These are phyloP conservation scores for Immersiella caudata DNA, from an alignment of 495 filamentous ascomycete genomes.

Conservation along the genomic window DNA sequence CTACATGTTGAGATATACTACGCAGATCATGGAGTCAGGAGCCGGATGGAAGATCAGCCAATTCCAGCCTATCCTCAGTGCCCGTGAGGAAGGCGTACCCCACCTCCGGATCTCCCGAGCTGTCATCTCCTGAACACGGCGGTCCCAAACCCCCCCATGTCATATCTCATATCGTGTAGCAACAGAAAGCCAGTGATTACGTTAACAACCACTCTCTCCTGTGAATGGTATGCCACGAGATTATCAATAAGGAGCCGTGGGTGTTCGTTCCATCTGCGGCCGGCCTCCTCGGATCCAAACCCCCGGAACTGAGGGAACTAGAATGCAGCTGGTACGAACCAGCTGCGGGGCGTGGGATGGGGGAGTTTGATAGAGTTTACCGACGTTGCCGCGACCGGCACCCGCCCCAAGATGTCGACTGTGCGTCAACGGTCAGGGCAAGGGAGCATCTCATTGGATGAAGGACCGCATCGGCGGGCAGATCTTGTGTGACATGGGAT, in stretches of 20 bases:
- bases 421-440: background rate
- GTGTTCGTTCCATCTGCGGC: background rate
- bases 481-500: background rate
- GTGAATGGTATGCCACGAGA: background rate
- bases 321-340: background rate
- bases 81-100: background rate
- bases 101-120: background rate
- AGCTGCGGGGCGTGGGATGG: conserved; percentile 12
- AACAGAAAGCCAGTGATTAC: background rate
- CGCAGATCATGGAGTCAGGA: no score
- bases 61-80: no score
- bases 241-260: background rate
- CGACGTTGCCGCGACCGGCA: conserved; percentile 1
- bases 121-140: background rate
- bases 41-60: no score
- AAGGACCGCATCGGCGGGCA: background rate
- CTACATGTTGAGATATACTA: no score
- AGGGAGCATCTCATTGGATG: background rate
- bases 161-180: background rate
- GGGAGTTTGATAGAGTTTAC: background rate
- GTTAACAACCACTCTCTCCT: background rate
- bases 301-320: background rate
- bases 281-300: conserved; percentile 7
- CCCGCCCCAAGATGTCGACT: background rate
- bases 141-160: background rate